Percentiles rank a stretch among this genome's conserved stretches.
These are phyloP conservation scores for Fusarium sp. DNA, from an alignment of 2,329 filamentous ascomycete genomes.

Conservation along the genomic window DNA sequence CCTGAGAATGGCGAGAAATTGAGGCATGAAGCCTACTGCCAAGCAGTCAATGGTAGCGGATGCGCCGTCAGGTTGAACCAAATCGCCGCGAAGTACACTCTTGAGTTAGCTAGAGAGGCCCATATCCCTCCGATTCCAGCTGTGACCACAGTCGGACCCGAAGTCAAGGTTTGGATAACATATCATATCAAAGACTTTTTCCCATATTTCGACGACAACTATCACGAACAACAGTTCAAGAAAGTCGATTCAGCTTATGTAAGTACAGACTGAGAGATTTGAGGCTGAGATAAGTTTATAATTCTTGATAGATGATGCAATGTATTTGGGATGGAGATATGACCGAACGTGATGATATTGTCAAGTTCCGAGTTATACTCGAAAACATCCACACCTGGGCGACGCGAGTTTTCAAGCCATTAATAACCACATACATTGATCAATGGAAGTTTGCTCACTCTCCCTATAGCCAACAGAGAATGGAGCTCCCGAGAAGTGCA, in stretches of 20 bases:
- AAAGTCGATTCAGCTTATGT: no score
- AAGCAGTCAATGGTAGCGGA: slow-evolving; percentile 31
- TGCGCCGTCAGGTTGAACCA: slow-evolving; percentile 36
- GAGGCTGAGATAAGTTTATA: rapidly evolving
- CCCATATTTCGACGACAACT: neutral
- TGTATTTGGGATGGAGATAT: slow-evolving; percentile 34
- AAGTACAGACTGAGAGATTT: rapidly evolving
- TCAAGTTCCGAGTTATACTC: slow-evolving; percentile 31
- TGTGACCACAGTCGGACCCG: slow-evolving; percentile 29
- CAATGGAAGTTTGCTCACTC: neutral
- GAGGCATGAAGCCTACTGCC: slow-evolving; percentile 7
- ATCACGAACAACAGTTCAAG: neutral
- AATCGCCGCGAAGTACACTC: slow-evolving; percentile 9
- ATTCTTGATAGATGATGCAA: neutral
- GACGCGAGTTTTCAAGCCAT: neutral
- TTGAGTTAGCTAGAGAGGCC: neutral
- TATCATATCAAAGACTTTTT: slow-evolving; percentile 5
- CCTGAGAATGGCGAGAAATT: neutral
- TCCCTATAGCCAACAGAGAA: no score
- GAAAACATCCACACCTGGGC: slow-evolving; percentile 47
- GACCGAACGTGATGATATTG: slow-evolving; percentile 8
- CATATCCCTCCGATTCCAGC: slow-evolving; percentile 33
- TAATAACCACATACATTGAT: neutral
- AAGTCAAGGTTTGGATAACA: slow-evolving; percentile 40
- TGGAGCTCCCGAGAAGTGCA: no score